Evolutionary conservation across 257 asterid species (phyloP), one percentile per base, ranked within the genome.

Genomic region (Solanum raphanifolium): DNA sequence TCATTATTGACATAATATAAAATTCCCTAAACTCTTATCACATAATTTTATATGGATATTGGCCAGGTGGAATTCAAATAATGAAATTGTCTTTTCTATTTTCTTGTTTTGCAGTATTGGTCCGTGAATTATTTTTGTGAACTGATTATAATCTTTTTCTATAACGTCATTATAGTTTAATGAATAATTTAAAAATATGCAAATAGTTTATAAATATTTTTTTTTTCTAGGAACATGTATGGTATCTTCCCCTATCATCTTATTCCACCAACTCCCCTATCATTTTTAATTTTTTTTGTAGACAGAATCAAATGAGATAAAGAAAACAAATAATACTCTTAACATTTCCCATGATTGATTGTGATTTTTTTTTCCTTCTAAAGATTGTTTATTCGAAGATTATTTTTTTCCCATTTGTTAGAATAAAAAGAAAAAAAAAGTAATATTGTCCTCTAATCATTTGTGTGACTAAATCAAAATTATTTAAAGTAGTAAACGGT

Each of bases 201-300:
- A 82, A 86, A 62, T 73, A 35, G 18, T 74, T 35, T 5, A 15
- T 34, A 29, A 6, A 3, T 31, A 29, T 85, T 32, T 79, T 16
- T 55, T 23, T 55, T 55, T 31, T 31, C 35, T 68, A 46, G 71
- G 84, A 81, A 43, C 66, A 65, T 86, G 84, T 15, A 55, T 68
- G 89, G 88, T 52, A 87, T 87, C 91, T 87, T 89, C 52, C 62
- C 43, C 34, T n/a, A 86, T 88, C 84, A n/a, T 82, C 20, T 55
- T 78, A 79, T 76, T 89, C 87, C 83, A 89, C 91, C 93, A 86
- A 91, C 92, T 87, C 86, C 89, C 25, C 15, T 31, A 83, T 88
- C 87, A 86, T 88, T 82, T 52, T 73, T 87, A 65, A 13, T 55
- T 29, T 41, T 34, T 35, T 66, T 62, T 23, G 34, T 8, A 83